Conservation (phyloP, 2,329 filamentous ascomycete genomes). For the Hortaea werneckii region DNA sequence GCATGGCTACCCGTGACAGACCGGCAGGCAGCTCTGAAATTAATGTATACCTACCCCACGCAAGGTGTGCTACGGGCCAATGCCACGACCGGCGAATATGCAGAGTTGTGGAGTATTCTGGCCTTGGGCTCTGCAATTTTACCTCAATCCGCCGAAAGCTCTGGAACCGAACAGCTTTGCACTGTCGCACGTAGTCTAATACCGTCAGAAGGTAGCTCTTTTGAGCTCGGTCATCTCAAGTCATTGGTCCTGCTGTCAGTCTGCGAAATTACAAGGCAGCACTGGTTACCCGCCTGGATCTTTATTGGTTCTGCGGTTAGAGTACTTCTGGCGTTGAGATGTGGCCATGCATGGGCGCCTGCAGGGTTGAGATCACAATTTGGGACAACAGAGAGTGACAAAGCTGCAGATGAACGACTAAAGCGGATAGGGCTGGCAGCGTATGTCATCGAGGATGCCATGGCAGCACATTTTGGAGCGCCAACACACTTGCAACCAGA, state of each 20-base stretch:
- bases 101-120: constrained; percentile 37
- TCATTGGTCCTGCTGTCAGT: neutral
- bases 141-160: neutral
- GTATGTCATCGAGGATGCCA: constrained; percentile 51
- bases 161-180: neutral
- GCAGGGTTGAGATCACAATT: neutral
- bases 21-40: constrained; percentile 50
- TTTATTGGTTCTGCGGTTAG: constrained; percentile 55
- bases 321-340: constrained; percentile 22
- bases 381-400: neutral
- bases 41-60: constrained; percentile 46
- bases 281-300: constrained; percentile 52
- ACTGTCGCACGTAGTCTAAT: constrained; percentile 4
- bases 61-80: constrained; percentile 25
- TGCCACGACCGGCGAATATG: constrained; percentile 28
- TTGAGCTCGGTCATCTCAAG: neutral
- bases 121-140: constrained; percentile 30
- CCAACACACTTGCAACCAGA: constrained; percentile 40
- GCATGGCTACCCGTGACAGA: constrained; percentile 67
- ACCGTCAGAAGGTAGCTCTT: neutral
- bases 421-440: constrained; percentile 38
- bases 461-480: constrained; percentile 43
- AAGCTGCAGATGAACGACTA: neutral
- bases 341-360: neutral
- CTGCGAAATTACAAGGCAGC: constrained; percentile 41